Evolutionary conservation across 202 grass and related monocot genomes (phyloP).

Genomic region (Zizania palustris): DNA sequence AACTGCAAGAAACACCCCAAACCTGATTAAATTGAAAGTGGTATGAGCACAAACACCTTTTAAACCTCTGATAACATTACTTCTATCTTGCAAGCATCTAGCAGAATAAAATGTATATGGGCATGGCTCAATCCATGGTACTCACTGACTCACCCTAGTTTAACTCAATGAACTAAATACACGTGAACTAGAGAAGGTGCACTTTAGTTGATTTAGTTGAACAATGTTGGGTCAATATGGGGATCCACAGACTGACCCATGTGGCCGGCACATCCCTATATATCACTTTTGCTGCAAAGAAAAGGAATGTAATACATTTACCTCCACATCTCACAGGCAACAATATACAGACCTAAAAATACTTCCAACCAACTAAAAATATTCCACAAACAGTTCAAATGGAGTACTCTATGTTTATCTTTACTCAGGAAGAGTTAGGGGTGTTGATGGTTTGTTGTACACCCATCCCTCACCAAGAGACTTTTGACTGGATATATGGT

Average conservation of each 20-base stretch:
- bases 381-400: constrained; percentile 9
- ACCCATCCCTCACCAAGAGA: neutral
- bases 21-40: constrained; percentile 27
- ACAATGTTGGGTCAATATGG: neutral
- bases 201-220: neutral
- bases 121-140: neutral
- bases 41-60: neutral
- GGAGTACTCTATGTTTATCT: neutral
- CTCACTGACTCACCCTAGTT: neutral
- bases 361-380: neutral
- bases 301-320: constrained; percentile 18
- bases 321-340: constrained; percentile 2
- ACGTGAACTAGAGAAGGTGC: neutral
- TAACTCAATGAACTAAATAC: neutral
- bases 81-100: constrained; percentile 3
- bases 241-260: too few species aligned
- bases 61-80: neutral
- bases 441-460: neutral
- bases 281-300: constrained; percentile 18
- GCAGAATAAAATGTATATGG: constrained; percentile 43
- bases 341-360: neutral
- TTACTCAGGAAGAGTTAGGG: neutral
- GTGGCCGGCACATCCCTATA: neutral
- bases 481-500: neutral
- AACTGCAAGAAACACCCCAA: constrained; percentile 11